Evolutionary conservation across 805 yeast genomes (phyloP).

Genomic region (Saturnispora besseyi): DNA sequence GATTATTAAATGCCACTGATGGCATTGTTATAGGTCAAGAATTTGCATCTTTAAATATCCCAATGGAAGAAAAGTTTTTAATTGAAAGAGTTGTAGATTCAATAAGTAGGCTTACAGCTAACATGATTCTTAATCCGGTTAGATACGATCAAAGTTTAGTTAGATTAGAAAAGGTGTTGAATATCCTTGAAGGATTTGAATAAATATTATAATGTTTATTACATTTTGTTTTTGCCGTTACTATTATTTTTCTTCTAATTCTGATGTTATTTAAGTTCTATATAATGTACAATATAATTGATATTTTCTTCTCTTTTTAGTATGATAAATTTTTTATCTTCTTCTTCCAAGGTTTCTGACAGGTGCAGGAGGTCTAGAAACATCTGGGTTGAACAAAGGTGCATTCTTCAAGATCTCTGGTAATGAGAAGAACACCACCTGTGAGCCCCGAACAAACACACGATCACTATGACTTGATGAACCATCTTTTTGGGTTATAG

Average conservation of each 20-base stretch:
- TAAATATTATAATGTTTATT: conserved; percentile 1
- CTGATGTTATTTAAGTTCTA: not conserved
- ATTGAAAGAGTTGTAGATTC: conserved; percentile 83
- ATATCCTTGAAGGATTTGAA: conserved; percentile 76
- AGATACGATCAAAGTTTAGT: conserved; percentile 73
- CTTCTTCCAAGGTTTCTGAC: conserved; percentile 37
- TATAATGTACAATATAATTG: conserved; percentile 1
- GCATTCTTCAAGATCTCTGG: conserved; percentile 88
- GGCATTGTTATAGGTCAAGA: conserved; percentile 61
- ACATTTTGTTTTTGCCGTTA: not conserved
- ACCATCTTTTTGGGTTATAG: conserved; percentile 71
- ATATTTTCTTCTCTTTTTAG: not conserved
- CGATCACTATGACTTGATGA: conserved; percentile 66
- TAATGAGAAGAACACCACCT: conserved; percentile 70
- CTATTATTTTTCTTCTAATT: not conserved
- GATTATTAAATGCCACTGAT: conserved; percentile 46
- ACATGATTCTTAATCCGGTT: conserved; percentile 78
- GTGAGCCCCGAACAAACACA: conserved; percentile 88
- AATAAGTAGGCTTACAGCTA: conserved; percentile 76
- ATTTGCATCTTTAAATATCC: conserved; percentile 63
- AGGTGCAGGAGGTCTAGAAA: conserved; percentile 62
- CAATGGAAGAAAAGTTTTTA: conserved; percentile 65
- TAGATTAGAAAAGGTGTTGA: conserved; percentile 71
- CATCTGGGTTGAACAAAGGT: conserved; percentile 62
- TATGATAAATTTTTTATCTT: not conserved